Conservation (phyloP, 2,329 filamentous ascomycete genomes). For the Dendryphion nanum region DNA sequence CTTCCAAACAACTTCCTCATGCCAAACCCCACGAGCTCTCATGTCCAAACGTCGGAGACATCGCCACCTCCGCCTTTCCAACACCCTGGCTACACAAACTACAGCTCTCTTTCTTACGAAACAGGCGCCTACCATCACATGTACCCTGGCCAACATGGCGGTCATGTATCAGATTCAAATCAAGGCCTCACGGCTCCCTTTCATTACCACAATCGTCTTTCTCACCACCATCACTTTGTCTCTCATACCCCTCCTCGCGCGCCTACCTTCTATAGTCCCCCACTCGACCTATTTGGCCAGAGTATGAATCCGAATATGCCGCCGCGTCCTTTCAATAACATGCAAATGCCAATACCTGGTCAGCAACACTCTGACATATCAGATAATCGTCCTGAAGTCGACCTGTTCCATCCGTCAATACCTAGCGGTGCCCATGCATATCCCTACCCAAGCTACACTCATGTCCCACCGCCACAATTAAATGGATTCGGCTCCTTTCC, state of each 20-base stretch:
- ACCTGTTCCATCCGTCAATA: conserved; percentile 5
- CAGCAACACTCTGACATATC: background rate
- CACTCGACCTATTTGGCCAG: background rate
- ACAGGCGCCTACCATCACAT: conserved; percentile 3
- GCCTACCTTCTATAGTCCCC: conserved; percentile 5
- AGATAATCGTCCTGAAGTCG: background rate
- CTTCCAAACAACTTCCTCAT: conserved; percentile 9
- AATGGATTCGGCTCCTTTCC: conserved; percentile 3
- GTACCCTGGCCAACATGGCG: conserved; percentile 5
- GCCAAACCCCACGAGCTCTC: conserved; percentile 16
- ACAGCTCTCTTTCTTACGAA: conserved; percentile 11
- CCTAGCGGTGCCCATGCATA: conserved; percentile 6
- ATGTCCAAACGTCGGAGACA: conserved; percentile 16
- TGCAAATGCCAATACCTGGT: background rate
- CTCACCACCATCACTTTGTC: background rate
- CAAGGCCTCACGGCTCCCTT: conserved; percentile 5
- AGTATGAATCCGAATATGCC: background rate
- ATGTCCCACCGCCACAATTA: conserved; percentile 1
- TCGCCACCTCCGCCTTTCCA: conserved; percentile 14
- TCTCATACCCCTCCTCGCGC: conserved; percentile 5
- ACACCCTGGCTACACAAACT: conserved; percentile 13
- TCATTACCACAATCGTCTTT: conserved; percentile 6
- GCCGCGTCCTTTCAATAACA: background rate
- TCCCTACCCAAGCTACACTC: background rate
- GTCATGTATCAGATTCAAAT: conserved; percentile 11